Conservation (phyloP, 106 monocot species). For the Hemerocallis citrina region DNA sequence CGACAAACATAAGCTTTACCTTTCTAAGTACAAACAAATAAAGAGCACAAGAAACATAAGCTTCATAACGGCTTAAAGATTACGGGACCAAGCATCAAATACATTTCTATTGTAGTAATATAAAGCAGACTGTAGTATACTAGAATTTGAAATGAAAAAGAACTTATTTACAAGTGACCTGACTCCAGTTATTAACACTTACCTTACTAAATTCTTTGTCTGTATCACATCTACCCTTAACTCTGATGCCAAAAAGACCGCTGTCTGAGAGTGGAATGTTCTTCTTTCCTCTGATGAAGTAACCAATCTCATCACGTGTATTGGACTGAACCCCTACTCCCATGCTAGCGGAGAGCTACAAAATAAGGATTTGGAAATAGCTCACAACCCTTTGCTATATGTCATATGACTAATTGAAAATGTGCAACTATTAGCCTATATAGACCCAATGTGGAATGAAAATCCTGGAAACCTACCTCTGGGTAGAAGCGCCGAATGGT, state of each 20-base stretch:
- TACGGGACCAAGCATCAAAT: too few species aligned
- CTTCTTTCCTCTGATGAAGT: conserved; percentile 70
- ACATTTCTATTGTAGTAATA: too few species aligned
- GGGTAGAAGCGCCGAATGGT: conserved; percentile 59
- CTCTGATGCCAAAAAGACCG: conserved; percentile 38
- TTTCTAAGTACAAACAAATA: too few species aligned
- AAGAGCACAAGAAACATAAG: too few species aligned
- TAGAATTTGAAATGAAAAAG: not conserved
- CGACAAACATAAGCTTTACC: too few species aligned
- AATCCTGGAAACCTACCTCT: conserved; percentile 20
- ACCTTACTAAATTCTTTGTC: conserved; percentile 71
- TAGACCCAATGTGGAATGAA: not conserved
- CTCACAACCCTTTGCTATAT: not conserved
- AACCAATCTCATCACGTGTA: conserved; percentile 27
- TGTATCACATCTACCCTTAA: conserved; percentile 66
- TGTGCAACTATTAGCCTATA: too few species aligned
- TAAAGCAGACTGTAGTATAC: too few species aligned
- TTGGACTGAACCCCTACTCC: conserved; percentile 49
- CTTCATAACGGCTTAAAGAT: too few species aligned
- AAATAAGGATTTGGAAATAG: not conserved
- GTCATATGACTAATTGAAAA: too few species aligned
- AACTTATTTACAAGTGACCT: not conserved
- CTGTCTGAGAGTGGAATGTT: conserved; percentile 39
- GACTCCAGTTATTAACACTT: not conserved
- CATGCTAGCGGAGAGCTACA: conserved; percentile 51